These are phyloP conservation scores for Sporothrix variecibatus DNA, from an alignment of 2,329 filamentous ascomycete genomes.

Conservation along the genomic window DNA sequence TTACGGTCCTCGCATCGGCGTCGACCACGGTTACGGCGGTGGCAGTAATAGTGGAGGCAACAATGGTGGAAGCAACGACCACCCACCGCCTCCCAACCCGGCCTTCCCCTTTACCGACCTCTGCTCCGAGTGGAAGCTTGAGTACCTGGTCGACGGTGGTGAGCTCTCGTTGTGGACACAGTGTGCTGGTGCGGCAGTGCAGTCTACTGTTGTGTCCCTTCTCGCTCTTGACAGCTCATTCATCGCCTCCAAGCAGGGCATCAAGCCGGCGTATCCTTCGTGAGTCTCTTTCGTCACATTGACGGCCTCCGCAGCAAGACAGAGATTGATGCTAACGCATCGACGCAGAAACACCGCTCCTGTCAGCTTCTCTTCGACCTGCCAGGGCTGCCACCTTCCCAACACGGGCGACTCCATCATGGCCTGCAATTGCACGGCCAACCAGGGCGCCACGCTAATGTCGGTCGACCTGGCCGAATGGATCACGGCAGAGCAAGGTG, in stretches of 20 bases:
- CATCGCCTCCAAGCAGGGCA: constrained; percentile 13
- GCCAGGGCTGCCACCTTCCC: constrained; percentile 17
- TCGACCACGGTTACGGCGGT: neutral
- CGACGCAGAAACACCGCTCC: constrained; percentile 17
- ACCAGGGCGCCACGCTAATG: neutral
- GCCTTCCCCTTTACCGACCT: constrained; percentile 24
- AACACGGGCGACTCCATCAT: constrained; percentile 6
- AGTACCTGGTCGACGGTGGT: constrained; percentile 1
- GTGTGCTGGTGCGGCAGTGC: neutral
- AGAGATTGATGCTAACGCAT: neutral
- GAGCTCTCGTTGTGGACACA: neutral
- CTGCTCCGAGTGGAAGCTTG: constrained; percentile 19
- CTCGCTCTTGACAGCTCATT: constrained; percentile 23
- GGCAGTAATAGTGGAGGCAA: neutral
- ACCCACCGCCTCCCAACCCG: constrained; percentile 9
- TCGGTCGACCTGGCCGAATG: constrained; percentile 22
- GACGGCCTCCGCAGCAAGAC: too few relatives aligned
- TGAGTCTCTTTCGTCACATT: neutral
- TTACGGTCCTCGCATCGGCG: neutral
- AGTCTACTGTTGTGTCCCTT: neutral
- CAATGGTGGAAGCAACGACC: neutral
- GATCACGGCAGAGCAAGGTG: constrained; percentile 23
- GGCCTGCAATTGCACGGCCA: constrained; percentile 26
- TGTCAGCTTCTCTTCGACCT: constrained; percentile 21
- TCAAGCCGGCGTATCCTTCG: constrained; percentile 25